These are phyloP conservation scores for Wickerhamomyces bovis DNA, from an alignment of 805 yeast species.

Conservation along the genomic window DNA sequence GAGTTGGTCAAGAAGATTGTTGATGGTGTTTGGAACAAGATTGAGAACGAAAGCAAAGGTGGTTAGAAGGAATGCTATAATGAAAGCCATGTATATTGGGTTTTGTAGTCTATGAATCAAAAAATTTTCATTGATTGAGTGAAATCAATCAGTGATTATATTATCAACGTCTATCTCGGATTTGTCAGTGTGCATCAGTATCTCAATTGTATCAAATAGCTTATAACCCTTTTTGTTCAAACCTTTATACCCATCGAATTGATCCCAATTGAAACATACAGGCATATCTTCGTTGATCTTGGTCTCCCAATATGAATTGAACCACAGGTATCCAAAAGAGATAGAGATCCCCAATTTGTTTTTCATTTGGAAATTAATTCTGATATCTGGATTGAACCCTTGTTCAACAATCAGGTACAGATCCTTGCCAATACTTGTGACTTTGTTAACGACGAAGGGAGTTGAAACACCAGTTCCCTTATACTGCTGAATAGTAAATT, in stretches of 20 bases:
- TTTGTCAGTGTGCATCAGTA: too few species aligned
- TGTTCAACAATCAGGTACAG: neutral
- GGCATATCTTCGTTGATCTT: constrained; percentile 12
- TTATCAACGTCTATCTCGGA: neutral
- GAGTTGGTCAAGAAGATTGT: constrained; percentile 42
- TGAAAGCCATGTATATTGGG: neutral
- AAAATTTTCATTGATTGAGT: too few species aligned
- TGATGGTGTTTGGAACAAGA: constrained; percentile 40
- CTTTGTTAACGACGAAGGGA: neutral
- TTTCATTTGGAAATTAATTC: constrained; percentile 1
- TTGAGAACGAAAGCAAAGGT: constrained; percentile 43
- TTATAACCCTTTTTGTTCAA: constrained; percentile 45
- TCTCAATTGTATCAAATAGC: constrained; percentile 37
- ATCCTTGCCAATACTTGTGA: neutral
- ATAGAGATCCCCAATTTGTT: constrained; percentile 1
- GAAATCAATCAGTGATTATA: too few species aligned
- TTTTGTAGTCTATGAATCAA: neutral
- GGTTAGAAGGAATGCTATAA: constrained; percentile 30
- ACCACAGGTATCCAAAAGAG: constrained; percentile 32
- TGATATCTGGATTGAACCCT: neutral
- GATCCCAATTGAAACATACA: constrained; percentile 32
- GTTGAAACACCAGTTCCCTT: neutral
- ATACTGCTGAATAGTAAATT: neutral
- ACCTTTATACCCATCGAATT: constrained; percentile 67
- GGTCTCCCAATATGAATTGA: constrained; percentile 40